phyloP scores from a whole-genome alignment of 1,284 basidiomycete genomes.

The Ustilago sp. region DNA sequence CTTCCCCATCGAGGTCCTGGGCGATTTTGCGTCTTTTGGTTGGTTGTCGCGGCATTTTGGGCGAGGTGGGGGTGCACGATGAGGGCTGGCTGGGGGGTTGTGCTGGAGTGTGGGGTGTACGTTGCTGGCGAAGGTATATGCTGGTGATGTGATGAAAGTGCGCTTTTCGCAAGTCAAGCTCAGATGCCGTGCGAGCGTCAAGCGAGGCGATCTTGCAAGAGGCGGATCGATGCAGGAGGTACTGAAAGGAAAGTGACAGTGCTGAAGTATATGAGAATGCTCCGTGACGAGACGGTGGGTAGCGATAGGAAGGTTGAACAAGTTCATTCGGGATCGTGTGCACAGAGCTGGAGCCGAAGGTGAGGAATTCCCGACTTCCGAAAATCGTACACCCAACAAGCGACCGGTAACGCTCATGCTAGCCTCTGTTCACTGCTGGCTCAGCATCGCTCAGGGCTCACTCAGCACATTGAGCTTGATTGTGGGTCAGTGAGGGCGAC shows the following conservation, averaged over 20 bases:
- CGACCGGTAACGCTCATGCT: neutral
- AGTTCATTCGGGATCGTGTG: constrained; percentile 17
- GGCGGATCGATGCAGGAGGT: too few species aligned
- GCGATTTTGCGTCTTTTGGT: constrained; percentile 33
- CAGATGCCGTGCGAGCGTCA: neutral
- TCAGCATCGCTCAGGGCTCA: neutral
- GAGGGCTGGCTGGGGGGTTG: neutral
- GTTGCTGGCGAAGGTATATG: neutral
- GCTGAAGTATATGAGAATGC: neutral
- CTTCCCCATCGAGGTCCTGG: constrained; percentile 38
- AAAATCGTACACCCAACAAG: neutral
- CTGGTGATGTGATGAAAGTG: neutral
- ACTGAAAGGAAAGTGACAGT: neutral
- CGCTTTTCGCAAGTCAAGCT: neutral
- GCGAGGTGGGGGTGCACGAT: neutral
- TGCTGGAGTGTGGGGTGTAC: neutral
- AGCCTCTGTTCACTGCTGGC: neutral
- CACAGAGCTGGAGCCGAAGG: neutral
- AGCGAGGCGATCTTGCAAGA: too few species aligned
- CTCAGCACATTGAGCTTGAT: neutral
- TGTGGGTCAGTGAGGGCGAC: neutral
- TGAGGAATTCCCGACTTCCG: constrained; percentile 16
- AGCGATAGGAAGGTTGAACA: constrained; percentile 1
- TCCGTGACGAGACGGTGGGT: neutral
- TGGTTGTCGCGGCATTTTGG: constrained; percentile 37